These are phyloP conservation scores for Chalciporus pseudorubinellus DNA, from an alignment of 768 basidiomycete genomes.

Conservation along the genomic window DNA sequence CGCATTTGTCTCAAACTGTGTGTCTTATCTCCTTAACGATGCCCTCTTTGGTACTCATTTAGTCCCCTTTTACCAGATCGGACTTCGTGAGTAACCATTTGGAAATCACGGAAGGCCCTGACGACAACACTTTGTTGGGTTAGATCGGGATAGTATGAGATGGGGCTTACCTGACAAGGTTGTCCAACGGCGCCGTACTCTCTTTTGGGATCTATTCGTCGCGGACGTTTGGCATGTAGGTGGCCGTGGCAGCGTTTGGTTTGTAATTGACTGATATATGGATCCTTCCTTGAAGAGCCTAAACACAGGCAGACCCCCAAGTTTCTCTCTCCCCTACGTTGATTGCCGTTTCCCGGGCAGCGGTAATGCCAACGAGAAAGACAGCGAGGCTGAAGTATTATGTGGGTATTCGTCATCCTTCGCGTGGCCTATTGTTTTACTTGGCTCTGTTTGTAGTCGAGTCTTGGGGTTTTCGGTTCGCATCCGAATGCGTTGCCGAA, in stretches of 20 bases:
- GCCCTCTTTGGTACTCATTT: constrained; percentile 11
- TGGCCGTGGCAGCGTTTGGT: neutral
- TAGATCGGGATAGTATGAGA: constrained; percentile 61
- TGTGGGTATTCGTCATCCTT: constrained; percentile 24
- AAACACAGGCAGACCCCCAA: constrained; percentile 67
- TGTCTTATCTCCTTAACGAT: constrained; percentile 24
- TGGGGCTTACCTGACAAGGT: constrained; percentile 64
- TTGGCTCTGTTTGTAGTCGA: constrained; percentile 41
- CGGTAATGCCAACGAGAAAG: constrained; percentile 11
- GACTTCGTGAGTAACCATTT: constrained; percentile 53
- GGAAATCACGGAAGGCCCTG: constrained; percentile 10
- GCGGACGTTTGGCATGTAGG: constrained; percentile 68
- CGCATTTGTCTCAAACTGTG: constrained; percentile 65
- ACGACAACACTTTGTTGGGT: constrained; percentile 5
- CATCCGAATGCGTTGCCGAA: constrained; percentile 62
- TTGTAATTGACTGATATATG: constrained; percentile 8
- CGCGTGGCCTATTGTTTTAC: neutral
- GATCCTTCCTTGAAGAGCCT: constrained; percentile 46
- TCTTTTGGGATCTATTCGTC: constrained; percentile 79
- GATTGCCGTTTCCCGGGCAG: constrained; percentile 61
- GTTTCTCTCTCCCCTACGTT: constrained; percentile 61
- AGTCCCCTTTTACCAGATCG: constrained; percentile 45
- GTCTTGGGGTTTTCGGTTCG: constrained; percentile 62
- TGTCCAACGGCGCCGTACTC: constrained; percentile 60
- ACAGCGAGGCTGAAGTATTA: constrained; percentile 21